Percentiles rank a stretch among this genome's conserved stretches.
These are phyloP conservation scores for Litchi chinensis DNA, from an alignment of 345 rosid species.

Conservation along the genomic window DNA sequence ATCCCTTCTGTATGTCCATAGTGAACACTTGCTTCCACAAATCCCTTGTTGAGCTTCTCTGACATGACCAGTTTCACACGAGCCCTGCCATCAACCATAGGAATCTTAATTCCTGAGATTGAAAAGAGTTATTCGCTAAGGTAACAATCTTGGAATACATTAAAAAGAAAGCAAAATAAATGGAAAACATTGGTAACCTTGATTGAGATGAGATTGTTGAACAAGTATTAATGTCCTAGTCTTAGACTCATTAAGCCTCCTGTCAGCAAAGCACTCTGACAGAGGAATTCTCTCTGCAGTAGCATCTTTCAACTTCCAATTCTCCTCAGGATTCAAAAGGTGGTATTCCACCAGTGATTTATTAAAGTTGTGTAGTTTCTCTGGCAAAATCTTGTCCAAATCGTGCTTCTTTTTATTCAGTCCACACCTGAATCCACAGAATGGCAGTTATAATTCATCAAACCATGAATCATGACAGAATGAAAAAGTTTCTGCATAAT, in stretches of 20 bases:
- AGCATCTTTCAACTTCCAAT: slow-evolving; percentile 8
- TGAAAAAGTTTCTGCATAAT: background rate
- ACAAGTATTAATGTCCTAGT: slow-evolving; percentile 17
- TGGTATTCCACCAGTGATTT: background rate
- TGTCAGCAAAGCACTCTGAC: slow-evolving; percentile 4
- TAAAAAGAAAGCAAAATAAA: background rate
- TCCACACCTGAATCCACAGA: slow-evolving; percentile 20
- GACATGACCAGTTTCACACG: slow-evolving; percentile 13
- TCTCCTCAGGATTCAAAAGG: slow-evolving; percentile 14
- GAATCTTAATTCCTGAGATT: slow-evolving; percentile 11
- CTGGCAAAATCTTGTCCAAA: background rate
- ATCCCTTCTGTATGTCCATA: slow-evolving; percentile 8
- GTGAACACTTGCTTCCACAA: slow-evolving; percentile 14
- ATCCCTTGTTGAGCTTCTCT: slow-evolving; percentile 14
- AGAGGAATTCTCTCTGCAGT: background rate
- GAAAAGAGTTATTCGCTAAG: background rate
- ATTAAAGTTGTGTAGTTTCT: background rate
- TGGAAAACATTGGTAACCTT: background rate
- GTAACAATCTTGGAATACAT: background rate
- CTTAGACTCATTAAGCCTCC: slow-evolving; percentile 1
- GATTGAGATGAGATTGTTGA: background rate
- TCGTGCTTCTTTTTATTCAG: slow-evolving; percentile 14
- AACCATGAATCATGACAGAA: background rate
- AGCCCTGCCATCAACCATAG: background rate
- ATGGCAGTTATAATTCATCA: background rate